Evolutionary conservation across 1,139 yeast species (phyloP), one percentile per base, ranked within the genome.

Genomic region (Meyerozyma elateridarum): DNA sequence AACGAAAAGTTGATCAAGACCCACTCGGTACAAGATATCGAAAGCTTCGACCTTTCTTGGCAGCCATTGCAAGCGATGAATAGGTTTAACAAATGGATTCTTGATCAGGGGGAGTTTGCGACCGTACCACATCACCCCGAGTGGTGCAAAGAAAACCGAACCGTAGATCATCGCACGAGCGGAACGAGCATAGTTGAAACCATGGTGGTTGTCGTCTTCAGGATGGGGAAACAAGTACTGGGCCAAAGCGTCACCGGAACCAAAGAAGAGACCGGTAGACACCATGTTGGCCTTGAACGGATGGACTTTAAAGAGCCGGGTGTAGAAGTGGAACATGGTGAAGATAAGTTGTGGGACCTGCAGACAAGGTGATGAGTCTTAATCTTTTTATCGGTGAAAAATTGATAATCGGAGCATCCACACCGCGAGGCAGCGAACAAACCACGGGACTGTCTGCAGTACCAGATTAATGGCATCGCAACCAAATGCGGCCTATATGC

Each of bases 131-230:
- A 64, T 62, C 35, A 76, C 79, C 15, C 85, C 85, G 26, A 85
- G 59, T 9, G 94, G 89, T 0, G 91, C 80, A 52, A 87, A 87
- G 30, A 87, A 63, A n/a, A 74, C 45, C 0, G 85, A 72, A 1
- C 96, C 96, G 50, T 85, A 88, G 6, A 74, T 45, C 36, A 75
- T 64, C 4, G 94, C 85, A 36, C 95, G 61, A 3, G 68, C 38
- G 0, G 88, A 79, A 36, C 96, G 60, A 8, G 48, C 44, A 21
- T 38, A 47, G 43, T 76, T 76, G 38, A 53, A 71, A 8, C 42
- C 43, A 19, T 35, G 20, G 19, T 37, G 41, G 17, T 42, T 46
- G 22, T 42, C 40, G 15, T 34, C 39, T 22, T 38, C 36, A 32
- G 40, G 44, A 31, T 57, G 63, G 3, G 77, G 73, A 49, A 78